Conservation (phyloP, 495 filamentous ascomycete species). For the Chlorociboria aeruginascens region DNA sequence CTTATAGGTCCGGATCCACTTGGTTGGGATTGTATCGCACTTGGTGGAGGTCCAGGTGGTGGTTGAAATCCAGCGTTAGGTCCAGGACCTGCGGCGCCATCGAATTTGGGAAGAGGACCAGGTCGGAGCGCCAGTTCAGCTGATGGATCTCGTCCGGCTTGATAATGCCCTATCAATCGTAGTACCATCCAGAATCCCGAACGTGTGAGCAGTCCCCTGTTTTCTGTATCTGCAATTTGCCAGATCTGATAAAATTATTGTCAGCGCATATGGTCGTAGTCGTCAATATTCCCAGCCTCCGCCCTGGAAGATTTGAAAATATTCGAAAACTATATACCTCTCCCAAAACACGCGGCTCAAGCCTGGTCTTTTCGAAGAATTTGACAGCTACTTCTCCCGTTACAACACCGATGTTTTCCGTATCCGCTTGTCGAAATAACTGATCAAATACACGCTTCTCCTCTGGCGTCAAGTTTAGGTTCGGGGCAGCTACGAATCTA, state of each 20-base stretch:
- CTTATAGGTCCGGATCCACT: constrained; percentile 61
- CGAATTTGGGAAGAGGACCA: constrained; percentile 85
- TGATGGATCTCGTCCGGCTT: constrained; percentile 68
- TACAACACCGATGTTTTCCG: constrained; percentile 81
- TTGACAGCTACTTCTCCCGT: constrained; percentile 93
- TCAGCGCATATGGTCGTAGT: not conserved
- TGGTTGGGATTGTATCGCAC: constrained; percentile 47
- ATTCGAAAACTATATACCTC: constrained; percentile 46
- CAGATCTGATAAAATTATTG: constrained; percentile 55
- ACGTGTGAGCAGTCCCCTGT: constrained; percentile 83
- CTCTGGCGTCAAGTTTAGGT: constrained; percentile 77
- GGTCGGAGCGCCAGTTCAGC: constrained; percentile 60
- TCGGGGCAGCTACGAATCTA: constrained; percentile 38
- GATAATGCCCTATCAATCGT: constrained; percentile 89
- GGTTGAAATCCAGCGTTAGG: constrained; percentile 24
- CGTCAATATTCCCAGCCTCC: not conserved
- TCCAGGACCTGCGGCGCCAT: constrained; percentile 36
- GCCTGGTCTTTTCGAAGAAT: constrained; percentile 93
- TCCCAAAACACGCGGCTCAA: constrained; percentile 74
- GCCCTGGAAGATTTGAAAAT: not conserved
- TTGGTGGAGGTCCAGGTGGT: constrained; percentile 40
- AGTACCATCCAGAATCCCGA: constrained; percentile 85
- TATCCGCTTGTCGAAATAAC: constrained; percentile 81
- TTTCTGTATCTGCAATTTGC: constrained; percentile 96
- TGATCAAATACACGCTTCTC: constrained; percentile 90